Base-by-base conservation (phyloP, 805 yeast genomes). In the Isabelozyma pseudorhagii region DNA sequence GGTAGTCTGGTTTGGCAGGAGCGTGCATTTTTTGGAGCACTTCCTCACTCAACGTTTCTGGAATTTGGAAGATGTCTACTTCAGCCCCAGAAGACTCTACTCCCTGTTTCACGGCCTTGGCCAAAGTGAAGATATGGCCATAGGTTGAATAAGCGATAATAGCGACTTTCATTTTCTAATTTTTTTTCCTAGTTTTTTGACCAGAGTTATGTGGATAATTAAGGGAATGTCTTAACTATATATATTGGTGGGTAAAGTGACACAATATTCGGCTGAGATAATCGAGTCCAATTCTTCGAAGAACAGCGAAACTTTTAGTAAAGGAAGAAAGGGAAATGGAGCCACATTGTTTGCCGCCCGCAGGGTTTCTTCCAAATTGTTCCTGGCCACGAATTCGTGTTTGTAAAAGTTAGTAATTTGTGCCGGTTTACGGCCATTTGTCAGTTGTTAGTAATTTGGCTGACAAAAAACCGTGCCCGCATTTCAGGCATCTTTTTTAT, bases 91-190 rank as follows among this genome's bases (percentile, higher is more conserved):
- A 96, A 13, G 87, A 82, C 64, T 80, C 84, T 42, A 87, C 78
- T 58, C 96, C 96, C 48, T 70, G 70, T 70, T 85, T 79, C 62
- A 82, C 82, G 42, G 87, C 73, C 65, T 84, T 81, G 38, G 96
- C 96, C 60, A 88, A 61, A 41, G 74, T 69, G 55, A 83, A 82
- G 57, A 86, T 72, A 71, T 90, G 97, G 53, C 91, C 91, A 74
- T 87, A 89, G 57, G 85, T 67, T 38, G 96, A 85, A 79, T 90
- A 90, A 66, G 84, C 82, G 67, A 90, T 77, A 56, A 90, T 84
- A 44, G 90, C 92, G 48, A 84, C 77, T 69, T 83, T 84, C 70
- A 67, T 66, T 31, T 21, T 21, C 25, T 21, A 2, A 5, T 21
- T 21, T 6, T 21, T 6, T 21, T 21, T 21, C 6, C 25, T 21